Percentiles rank a stretch among this genome's conserved stretches.
Evolutionary conservation across 2,329 filamentous ascomycete species (phyloP).

Genomic region (Verruconis gallopava): DNA sequence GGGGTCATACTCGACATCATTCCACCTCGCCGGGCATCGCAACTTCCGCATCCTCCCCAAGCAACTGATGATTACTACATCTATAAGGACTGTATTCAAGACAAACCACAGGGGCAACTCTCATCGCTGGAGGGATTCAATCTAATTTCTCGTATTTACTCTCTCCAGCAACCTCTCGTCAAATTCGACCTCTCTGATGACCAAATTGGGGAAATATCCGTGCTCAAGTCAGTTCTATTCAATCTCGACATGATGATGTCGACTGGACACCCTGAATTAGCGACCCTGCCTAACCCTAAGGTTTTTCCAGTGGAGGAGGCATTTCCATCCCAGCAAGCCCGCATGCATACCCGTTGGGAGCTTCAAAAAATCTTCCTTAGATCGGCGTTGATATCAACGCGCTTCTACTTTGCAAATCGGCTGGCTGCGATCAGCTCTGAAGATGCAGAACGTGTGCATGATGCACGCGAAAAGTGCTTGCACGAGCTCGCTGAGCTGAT

Average conservation of each 20-base stretch:
- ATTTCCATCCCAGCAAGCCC: not conserved
- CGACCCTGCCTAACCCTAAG: not conserved
- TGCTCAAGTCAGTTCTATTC: constrained; percentile 41
- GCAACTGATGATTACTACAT: constrained; percentile 81
- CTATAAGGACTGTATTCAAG: constrained; percentile 53
- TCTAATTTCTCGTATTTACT: constrained; percentile 62
- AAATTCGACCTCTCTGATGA: constrained; percentile 77
- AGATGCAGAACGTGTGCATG: not conserved
- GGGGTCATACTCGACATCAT: not conserved
- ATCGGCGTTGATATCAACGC: not conserved
- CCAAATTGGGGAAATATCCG: constrained; percentile 19
- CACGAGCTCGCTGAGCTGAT: constrained; percentile 3
- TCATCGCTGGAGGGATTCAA: constrained; percentile 72
- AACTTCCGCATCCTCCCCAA: constrained; percentile 50
- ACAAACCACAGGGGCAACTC: constrained; percentile 54
- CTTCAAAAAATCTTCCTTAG: constrained; percentile 85
- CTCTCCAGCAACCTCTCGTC: constrained; percentile 64
- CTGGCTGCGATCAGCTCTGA: not conserved
- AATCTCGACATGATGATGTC: constrained; percentile 53
- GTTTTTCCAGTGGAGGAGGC: constrained; percentile 32
- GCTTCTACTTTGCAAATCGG: constrained; percentile 4
- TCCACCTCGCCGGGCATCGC: constrained; percentile 55
- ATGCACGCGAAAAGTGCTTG: constrained; percentile 1
- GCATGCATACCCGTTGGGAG: constrained; percentile 44
- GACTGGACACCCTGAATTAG: not conserved